Evolutionary conservation across 202 grass and related monocot species (phyloP).

Genomic region (Alloteropsis angusta): DNA sequence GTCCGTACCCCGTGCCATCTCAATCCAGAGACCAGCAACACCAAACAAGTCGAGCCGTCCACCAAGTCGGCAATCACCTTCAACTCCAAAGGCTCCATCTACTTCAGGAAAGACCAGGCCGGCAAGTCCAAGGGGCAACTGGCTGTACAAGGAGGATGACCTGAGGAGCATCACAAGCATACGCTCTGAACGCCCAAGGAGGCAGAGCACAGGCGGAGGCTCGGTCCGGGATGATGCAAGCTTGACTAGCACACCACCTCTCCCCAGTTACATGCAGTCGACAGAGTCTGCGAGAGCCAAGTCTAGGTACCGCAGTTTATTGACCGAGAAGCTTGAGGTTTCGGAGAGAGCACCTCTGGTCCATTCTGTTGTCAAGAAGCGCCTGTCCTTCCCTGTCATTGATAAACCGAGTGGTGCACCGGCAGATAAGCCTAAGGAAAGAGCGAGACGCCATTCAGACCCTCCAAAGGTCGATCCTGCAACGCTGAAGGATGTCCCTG

Average conservation of each 20-base stretch:
- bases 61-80: constrained; percentile 43
- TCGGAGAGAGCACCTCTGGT: constrained; percentile 38
- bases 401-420: constrained; percentile 27
- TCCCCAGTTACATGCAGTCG: constrained; percentile 78
- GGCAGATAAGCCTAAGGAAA: constrained; percentile 31
- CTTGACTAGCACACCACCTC: constrained; percentile 54
- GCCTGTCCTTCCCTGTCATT: constrained; percentile 58
- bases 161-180: constrained; percentile 59
- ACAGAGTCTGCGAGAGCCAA: constrained; percentile 70
- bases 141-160: constrained; percentile 63
- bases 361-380: constrained; percentile 55
- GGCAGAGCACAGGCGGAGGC: constrained; percentile 61
- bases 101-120: constrained; percentile 38
- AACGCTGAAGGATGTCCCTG: constrained; percentile 38
- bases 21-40: constrained; percentile 33
- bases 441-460: constrained; percentile 42
- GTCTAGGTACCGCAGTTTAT: constrained; percentile 41
- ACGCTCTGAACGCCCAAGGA: constrained; percentile 52
- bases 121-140: constrained; percentile 42
- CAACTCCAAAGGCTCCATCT: constrained; percentile 41
- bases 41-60: constrained; percentile 54
- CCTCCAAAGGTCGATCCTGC: constrained; percentile 56
- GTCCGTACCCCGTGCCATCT: constrained; percentile 23
- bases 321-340: constrained; percentile 34
- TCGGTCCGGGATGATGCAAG: constrained; percentile 52